Evolutionary conservation across 2,329 filamentous ascomycete species (phyloP).

Genomic region (Fusarium floridanum): DNA sequence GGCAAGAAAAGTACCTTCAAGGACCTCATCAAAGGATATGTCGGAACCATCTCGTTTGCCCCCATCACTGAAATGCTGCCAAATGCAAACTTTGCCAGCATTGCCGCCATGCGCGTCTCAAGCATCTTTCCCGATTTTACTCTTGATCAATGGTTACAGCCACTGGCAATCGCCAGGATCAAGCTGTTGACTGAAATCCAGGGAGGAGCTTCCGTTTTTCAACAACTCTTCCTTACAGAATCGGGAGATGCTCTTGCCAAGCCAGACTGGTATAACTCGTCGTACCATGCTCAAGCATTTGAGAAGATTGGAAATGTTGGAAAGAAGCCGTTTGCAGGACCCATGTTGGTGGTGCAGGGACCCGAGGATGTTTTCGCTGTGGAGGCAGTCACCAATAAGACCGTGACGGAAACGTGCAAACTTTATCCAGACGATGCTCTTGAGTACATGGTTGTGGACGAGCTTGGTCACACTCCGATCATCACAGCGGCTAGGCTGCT

Average conservation of each 20-base stretch:
- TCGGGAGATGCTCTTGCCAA: neutral
- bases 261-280: neutral
- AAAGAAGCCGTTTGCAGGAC: neutral
- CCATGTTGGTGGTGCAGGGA: slow-evolving; percentile 9
- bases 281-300: slow-evolving; percentile 19
- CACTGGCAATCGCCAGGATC: slow-evolving; percentile 16
- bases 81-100: neutral
- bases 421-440: neutral
- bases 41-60: slow-evolving; percentile 26
- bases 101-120: neutral
- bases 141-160: slow-evolving; percentile 28
- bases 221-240: slow-evolving; percentile 8
- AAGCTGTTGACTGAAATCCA: slow-evolving; percentile 16
- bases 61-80: slow-evolving; percentile 16
- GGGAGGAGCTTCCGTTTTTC: neutral
- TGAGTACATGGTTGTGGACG: neutral
- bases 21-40: slow-evolving; percentile 3
- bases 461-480: slow-evolving; percentile 6
- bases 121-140: slow-evolving; percentile 28
- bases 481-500: neutral
- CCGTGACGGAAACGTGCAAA: accelerated
- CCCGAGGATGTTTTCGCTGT: neutral
- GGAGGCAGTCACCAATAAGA: neutral
- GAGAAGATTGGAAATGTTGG: slow-evolving; percentile 2
- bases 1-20: slow-evolving; percentile 24